Evolutionary conservation across 2,329 filamentous ascomycete genomes (phyloP).

Genomic region (Fusarium sp.): DNA sequence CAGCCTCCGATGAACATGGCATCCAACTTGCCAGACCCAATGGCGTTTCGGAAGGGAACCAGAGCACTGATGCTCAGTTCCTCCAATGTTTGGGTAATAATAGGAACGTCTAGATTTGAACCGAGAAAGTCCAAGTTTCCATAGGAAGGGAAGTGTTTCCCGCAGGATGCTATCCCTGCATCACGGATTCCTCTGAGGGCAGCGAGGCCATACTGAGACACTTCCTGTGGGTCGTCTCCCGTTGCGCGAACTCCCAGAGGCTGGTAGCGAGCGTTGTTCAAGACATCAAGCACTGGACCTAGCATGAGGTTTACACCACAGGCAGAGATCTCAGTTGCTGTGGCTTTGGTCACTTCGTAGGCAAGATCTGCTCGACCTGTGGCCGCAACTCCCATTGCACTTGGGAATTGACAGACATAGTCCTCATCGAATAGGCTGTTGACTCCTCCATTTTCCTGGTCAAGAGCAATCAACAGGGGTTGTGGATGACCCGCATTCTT

Average conservation of each 20-base stretch:
- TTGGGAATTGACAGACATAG: conserved; percentile 95
- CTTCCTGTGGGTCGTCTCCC: conserved; percentile 93
- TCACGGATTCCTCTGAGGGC: conserved; percentile 93
- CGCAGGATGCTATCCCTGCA: conserved; percentile 85
- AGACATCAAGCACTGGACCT: conserved; percentile 89
- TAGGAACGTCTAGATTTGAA: conserved; percentile 88
- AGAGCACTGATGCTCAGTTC: conserved; percentile 91
- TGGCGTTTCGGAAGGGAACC: conserved; percentile 90
- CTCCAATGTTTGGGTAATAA: conserved; percentile 93
- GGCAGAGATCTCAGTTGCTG: conserved; percentile 87
- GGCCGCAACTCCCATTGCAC: conserved; percentile 95
- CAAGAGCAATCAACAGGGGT: conserved; percentile 86
- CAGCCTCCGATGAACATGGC: conserved; percentile 97
- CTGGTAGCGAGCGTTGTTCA: conserved; percentile 92
- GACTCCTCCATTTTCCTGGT: conserved; percentile 98
- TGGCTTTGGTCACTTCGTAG: conserved; percentile 90
- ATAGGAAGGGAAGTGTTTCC: conserved; percentile 96
- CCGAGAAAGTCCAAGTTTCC: conserved; percentile 94
- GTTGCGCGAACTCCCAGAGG: conserved; percentile 88
- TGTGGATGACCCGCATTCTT: conserved; percentile 88
- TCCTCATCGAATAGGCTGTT: conserved; percentile 97
- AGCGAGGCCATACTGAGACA: conserved; percentile 88
- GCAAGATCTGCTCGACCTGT: conserved; percentile 85
- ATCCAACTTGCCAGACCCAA: conserved; percentile 80
- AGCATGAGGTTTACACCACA: conserved; percentile 97